Conservation (phyloP, 2,329 filamentous ascomycete species). For the Penicillium hordei region DNA sequence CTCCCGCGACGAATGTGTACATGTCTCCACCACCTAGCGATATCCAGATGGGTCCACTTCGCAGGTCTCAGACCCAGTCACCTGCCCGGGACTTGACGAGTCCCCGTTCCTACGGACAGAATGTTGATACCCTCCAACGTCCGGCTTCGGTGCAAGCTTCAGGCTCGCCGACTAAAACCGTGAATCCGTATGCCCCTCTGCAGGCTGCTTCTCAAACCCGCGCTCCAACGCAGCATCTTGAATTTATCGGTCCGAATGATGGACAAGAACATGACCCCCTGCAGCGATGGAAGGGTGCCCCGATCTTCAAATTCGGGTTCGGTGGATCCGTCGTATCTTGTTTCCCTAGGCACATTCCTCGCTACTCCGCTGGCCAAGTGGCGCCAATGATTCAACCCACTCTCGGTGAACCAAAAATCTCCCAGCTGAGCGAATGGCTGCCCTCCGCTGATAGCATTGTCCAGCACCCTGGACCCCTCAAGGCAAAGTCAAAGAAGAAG, state of each 20-base stretch:
- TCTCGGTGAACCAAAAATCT: slow-evolving; percentile 78
- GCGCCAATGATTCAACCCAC: slow-evolving; percentile 77
- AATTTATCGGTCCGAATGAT: slow-evolving; percentile 57
- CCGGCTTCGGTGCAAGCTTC: slow-evolving; percentile 57
- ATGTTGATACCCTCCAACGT: slow-evolving; percentile 50
- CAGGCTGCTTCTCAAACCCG: slow-evolving; percentile 37
- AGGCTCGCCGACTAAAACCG: slow-evolving; percentile 40
- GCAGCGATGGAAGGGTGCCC: slow-evolving; percentile 85
- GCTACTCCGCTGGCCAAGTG: slow-evolving; percentile 73
- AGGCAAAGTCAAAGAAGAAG: slow-evolving; percentile 92
- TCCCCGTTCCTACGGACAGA: slow-evolving; percentile 45
- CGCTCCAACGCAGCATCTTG: slow-evolving; percentile 51
- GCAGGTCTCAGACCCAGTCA: slow-evolving; percentile 59
- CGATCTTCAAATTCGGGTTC: slow-evolving; percentile 83
- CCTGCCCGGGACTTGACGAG: slow-evolving; percentile 56
- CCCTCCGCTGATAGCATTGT: slow-evolving; percentile 69
- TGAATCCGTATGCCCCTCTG: slow-evolving; percentile 38
- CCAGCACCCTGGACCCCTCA: slow-evolving; percentile 87
- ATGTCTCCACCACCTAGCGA: slow-evolving; percentile 28
- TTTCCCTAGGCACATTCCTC: slow-evolving; percentile 84
- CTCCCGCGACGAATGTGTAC: slow-evolving; percentile 12
- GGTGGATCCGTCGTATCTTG: slow-evolving; percentile 79
- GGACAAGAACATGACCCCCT: slow-evolving; percentile 68
- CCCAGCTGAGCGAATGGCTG: slow-evolving; percentile 70
- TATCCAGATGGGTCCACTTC: slow-evolving; percentile 41